Percentiles rank a stretch among this genome's conserved stretches.
phyloP scores from a whole-genome alignment of 805 yeast genomes.

The Ogataea salicorniae region DNA sequence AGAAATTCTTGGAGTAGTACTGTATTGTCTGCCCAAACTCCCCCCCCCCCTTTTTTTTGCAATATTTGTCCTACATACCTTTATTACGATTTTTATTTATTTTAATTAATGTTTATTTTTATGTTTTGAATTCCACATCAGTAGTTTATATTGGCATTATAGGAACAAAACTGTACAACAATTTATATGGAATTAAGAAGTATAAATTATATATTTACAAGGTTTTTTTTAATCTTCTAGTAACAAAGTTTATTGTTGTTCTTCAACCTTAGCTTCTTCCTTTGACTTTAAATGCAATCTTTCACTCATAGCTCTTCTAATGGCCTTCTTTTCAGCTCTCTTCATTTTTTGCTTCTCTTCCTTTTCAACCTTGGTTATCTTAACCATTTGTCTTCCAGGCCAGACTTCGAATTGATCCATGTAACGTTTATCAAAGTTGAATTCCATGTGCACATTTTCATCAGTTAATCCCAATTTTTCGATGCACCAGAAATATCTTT shows the following conservation, averaged over 20 bases:
- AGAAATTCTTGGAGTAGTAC: conserved; percentile 45
- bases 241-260: background rate
- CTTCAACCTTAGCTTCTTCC: background rate
- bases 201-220: too few relatives aligned
- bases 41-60: background rate
- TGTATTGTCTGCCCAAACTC: too few relatives aligned
- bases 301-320: conserved; percentile 24
- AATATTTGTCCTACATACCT: background rate
- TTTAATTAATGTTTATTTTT: too few relatives aligned
- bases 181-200: too few relatives aligned
- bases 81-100: too few relatives aligned
- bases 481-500: conserved; percentile 79
- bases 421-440: conserved; percentile 71
- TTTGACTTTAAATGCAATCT: conserved; percentile 1
- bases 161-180: too few relatives aligned
- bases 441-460: conserved; percentile 70
- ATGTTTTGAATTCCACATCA: too few relatives aligned
- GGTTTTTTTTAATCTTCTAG: background rate
- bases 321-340: conserved; percentile 41
- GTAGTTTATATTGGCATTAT: too few relatives aligned
- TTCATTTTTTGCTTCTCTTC: conserved; percentile 42
- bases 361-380: conserved; percentile 44
- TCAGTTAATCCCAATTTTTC: conserved; percentile 86
- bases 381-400: conserved; percentile 67
- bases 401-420: conserved; percentile 73